Conservation (phyloP, 768 basidiomycete genomes). For the Fomitopsis serialis region DNA sequence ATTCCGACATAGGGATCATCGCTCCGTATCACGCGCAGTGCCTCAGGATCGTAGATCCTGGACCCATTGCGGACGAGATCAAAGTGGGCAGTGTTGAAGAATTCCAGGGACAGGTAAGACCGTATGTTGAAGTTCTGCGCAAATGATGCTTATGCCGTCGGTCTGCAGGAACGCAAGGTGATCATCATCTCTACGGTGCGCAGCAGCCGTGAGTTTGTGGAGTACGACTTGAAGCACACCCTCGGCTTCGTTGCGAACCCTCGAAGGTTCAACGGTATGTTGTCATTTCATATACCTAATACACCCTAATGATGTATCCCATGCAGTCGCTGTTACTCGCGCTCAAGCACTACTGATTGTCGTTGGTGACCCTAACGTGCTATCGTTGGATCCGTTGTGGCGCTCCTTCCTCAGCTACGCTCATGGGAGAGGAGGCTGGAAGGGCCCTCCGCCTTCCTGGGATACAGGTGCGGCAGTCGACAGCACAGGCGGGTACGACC, state of each 20-base stretch:
- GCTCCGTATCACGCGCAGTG: conserved; percentile 36
- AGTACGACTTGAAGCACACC: conserved; percentile 24
- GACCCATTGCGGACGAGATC: conserved; percentile 12
- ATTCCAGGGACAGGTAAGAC: conserved; percentile 36
- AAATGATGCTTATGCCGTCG: too few species aligned
- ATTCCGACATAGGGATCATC: conserved; percentile 32
- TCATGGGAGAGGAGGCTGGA: conserved; percentile 46
- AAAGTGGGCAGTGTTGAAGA: conserved; percentile 37
- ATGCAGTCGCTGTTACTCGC: conserved; percentile 58
- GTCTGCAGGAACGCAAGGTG: conserved; percentile 28
- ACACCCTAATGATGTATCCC: not conserved
- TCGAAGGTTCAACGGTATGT: conserved; percentile 35
- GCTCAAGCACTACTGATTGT: conserved; percentile 60
- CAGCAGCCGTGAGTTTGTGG: conserved; percentile 24
- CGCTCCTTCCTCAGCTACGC: conserved; percentile 56
- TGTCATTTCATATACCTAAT: too few species aligned
- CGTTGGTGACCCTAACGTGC: conserved; percentile 53
- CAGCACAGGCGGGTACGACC: conserved; percentile 35
- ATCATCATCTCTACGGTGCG: conserved; percentile 34
- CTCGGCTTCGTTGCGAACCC: conserved; percentile 32
- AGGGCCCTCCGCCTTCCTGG: conserved; percentile 30
- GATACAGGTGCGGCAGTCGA: conserved; percentile 32
- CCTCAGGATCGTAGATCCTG: conserved; percentile 26
- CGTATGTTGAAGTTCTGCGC: too few species aligned
- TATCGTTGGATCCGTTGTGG: conserved; percentile 59